Evolutionary conservation across 768 basidiomycete genomes (phyloP).

Genomic region (Psilocybe azurescens): DNA sequence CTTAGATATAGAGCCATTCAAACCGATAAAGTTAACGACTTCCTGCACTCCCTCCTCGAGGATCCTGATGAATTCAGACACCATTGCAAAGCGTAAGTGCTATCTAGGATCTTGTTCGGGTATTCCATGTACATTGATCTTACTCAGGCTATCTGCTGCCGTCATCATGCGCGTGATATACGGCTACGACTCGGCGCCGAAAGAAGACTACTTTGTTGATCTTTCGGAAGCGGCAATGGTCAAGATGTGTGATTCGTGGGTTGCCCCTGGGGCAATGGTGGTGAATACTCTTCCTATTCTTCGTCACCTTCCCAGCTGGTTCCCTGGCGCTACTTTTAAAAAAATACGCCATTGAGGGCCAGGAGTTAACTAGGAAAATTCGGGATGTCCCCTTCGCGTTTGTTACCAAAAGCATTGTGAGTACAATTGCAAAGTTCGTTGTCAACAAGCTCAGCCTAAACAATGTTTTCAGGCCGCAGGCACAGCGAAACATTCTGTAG

Average conservation of each 20-base stretch:
- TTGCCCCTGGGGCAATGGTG: constrained; percentile 25
- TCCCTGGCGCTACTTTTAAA: constrained; percentile 36
- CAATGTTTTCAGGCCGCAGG: constrained; percentile 18
- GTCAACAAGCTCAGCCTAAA: not conserved
- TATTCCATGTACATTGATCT: not conserved
- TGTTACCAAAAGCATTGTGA: constrained; percentile 24
- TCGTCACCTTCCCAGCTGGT: constrained; percentile 32
- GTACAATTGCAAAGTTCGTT: not conserved
- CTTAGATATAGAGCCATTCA: constrained; percentile 10
- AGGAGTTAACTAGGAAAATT: constrained; percentile 20
- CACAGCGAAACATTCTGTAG: constrained; percentile 12
- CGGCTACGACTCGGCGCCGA: constrained; percentile 32
- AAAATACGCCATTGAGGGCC: constrained; percentile 17
- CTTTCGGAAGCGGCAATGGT: constrained; percentile 24
- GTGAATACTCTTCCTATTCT: constrained; percentile 34
- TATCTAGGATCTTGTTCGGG: not conserved
- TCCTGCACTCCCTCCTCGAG: constrained; percentile 33
- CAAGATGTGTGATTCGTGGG: constrained; percentile 19
- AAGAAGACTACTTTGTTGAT: constrained; percentile 26
- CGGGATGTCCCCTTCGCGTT: constrained; percentile 26
- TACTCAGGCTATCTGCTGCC: constrained; percentile 35
- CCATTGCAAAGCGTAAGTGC: constrained; percentile 19
- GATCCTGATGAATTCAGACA: constrained; percentile 18
- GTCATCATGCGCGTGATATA: constrained; percentile 41
- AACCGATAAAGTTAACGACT: constrained; percentile 23